Conservation (phyloP, 805 yeast species). For the Candida anglica region DNA sequence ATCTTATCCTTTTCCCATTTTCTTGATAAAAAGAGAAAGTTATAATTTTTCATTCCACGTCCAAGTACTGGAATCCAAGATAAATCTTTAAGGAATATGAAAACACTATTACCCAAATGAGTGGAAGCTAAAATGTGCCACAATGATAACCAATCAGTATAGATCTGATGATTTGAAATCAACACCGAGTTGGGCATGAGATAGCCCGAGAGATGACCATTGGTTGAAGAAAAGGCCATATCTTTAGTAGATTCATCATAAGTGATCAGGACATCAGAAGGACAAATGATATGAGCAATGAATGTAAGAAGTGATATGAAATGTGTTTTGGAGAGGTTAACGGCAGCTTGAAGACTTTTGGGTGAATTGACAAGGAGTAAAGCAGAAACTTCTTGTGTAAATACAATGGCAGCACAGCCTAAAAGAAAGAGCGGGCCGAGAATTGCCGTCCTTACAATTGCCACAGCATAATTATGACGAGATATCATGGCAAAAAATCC, state of each 20-base stretch:
- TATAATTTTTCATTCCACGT: conserved; percentile 75
- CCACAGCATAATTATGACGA: conserved; percentile 8
- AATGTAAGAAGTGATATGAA: conserved; percentile 55
- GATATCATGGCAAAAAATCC: conserved; percentile 3
- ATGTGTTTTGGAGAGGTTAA: conserved; percentile 53
- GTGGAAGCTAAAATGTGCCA: conserved; percentile 85
- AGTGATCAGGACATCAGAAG: conserved; percentile 50
- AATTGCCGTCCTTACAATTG: conserved; percentile 17
- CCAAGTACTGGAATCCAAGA: conserved; percentile 76
- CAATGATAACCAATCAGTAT: conserved; percentile 86
- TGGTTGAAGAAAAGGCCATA: conserved; percentile 22
- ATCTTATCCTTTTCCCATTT: conserved; percentile 80
- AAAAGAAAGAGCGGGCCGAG: conserved; percentile 16
- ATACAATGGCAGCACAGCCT: conserved; percentile 38
- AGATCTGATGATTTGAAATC: conserved; percentile 90
- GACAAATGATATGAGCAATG: conserved; percentile 47
- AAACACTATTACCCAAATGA: conserved; percentile 57
- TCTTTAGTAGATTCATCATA: conserved; percentile 32
- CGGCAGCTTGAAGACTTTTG: conserved; percentile 32
- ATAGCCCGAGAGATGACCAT: conserved; percentile 16
- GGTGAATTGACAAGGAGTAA: conserved; percentile 18
- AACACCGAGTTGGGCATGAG: conserved; percentile 54
- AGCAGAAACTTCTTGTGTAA: conserved; percentile 41
- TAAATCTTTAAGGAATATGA: conserved; percentile 76
- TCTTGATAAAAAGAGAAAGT: conserved; percentile 76